Conservation (phyloP, 352 stramenopile genomes). For the Phytophthora kernoviae region DNA sequence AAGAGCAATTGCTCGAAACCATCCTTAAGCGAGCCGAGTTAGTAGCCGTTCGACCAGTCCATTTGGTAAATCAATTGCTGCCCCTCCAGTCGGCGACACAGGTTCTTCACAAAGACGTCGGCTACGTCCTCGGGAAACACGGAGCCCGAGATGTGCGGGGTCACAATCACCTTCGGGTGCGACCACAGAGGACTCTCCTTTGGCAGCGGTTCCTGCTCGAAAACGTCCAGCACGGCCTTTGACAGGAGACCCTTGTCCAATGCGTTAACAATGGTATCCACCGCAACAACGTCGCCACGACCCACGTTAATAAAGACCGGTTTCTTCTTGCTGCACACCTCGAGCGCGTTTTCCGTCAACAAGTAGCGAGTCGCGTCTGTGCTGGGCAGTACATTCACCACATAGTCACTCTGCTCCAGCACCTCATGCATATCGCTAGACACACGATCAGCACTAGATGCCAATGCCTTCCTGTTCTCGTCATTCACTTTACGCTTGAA, state of each 20-base stretch:
- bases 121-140: slow-evolving; percentile 80
- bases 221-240: slow-evolving; percentile 61
- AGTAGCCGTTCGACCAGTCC: slow-evolving; percentile 62
- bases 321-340: slow-evolving; percentile 47
- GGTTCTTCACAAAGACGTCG: slow-evolving; percentile 71
- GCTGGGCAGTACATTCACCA: slow-evolving; percentile 86
- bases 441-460: slow-evolving; percentile 40
- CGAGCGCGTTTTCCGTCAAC: slow-evolving; percentile 55
- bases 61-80: slow-evolving; percentile 47
- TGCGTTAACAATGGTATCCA: slow-evolving; percentile 61
- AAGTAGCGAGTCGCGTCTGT: slow-evolving; percentile 74
- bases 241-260: slow-evolving; percentile 70
- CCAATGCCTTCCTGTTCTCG: slow-evolving; percentile 16
- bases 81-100: slow-evolving; percentile 40
- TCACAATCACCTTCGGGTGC: slow-evolving; percentile 69
- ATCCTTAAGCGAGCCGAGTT: no score
- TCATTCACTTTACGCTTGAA: slow-evolving; percentile 64
- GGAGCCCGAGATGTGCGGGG: slow-evolving; percentile 79
- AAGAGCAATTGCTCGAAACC: no score
- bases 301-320: slow-evolving; percentile 89
- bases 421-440: slow-evolving; percentile 53
- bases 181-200: slow-evolving; percentile 64
- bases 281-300: slow-evolving; percentile 79
- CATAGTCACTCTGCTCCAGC: slow-evolving; percentile 65
- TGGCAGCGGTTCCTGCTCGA: slow-evolving; percentile 54